These are phyloP conservation scores for Mycena citricolor DNA, from an alignment of 1,284 basidiomycete species.

Conservation along the genomic window DNA sequence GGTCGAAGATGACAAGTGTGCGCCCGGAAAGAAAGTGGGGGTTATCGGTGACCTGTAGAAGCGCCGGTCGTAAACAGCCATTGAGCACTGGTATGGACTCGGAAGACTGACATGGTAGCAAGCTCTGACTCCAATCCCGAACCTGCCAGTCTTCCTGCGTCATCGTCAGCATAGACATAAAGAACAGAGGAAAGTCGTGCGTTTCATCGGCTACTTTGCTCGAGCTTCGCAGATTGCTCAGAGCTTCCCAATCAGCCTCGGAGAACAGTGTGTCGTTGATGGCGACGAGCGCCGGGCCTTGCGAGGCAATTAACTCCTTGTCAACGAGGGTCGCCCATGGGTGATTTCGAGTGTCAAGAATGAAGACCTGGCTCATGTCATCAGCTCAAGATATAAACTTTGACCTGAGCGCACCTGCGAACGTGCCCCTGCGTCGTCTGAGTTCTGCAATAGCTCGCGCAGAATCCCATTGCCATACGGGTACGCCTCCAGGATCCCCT, in stretches of 20 bases:
- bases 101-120: slow-evolving; percentile 31
- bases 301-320: slow-evolving; percentile 21
- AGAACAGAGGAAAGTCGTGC: slow-evolving; percentile 3
- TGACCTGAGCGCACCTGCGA: slow-evolving; percentile 27
- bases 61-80: background rate
- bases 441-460: slow-evolving; percentile 34
- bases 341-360: slow-evolving; percentile 29
- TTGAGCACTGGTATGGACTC: background rate
- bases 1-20: slow-evolving; percentile 32
- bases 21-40: slow-evolving; percentile 33
- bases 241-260: slow-evolving; percentile 31
- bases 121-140: slow-evolving; percentile 33
- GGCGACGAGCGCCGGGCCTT: slow-evolving; percentile 33
- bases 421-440: slow-evolving; percentile 31
- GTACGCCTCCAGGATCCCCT: slow-evolving; percentile 31
- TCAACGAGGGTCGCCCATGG: slow-evolving; percentile 21
- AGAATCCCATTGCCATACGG: slow-evolving; percentile 32
- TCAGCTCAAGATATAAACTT: no score
- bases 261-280: slow-evolving; percentile 30
- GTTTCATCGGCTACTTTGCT: slow-evolving; percentile 31
- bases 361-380: slow-evolving; percentile 25
- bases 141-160: slow-evolving; percentile 34
- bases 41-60: slow-evolving; percentile 32
- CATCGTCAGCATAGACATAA: background rate
- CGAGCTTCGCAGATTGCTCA: slow-evolving; percentile 30